These are phyloP conservation scores for Ailanthus altissimus DNA, from an alignment of 345 rosid species.

Conservation along the genomic window DNA sequence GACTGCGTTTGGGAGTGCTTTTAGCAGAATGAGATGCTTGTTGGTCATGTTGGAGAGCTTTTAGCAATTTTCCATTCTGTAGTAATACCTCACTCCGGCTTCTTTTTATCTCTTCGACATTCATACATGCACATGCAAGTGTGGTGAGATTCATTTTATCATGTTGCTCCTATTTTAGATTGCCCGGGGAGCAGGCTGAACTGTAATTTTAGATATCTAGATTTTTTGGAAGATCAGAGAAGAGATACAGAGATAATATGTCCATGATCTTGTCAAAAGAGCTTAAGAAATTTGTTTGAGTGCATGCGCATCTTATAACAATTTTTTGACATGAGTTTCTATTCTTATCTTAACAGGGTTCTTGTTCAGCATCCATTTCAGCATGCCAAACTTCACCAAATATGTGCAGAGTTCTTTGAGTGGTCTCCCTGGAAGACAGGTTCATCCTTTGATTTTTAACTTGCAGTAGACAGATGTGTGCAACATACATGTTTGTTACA, in stretches of 20 bases:
- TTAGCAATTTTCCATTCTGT: neutral
- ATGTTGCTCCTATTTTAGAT: neutral
- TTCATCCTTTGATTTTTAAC: constrained; percentile 23
- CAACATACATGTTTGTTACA: neutral
- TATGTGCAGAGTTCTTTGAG: constrained; percentile 64
- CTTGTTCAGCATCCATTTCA: constrained; percentile 62
- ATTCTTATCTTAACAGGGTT: constrained; percentile 40
- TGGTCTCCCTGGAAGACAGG: constrained; percentile 96
- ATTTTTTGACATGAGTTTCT: neutral
- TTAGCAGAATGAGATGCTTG: neutral
- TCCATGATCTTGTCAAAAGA: neutral
- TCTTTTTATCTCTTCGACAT: neutral
- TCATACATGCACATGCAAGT: neutral
- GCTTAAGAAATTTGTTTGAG: constrained; percentile 5
- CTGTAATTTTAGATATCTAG: neutral
- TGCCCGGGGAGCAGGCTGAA: neutral
- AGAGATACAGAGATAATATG: neutral
- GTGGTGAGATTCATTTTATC: neutral
- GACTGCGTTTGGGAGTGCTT: neutral
- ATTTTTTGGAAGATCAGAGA: neutral
- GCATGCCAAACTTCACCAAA: constrained; percentile 51
- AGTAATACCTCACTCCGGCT: neutral
- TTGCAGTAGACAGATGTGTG: neutral
- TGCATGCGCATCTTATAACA: neutral
- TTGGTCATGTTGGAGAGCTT: neutral